These are phyloP conservation scores for Yamadazyma oceani DNA, from an alignment of 1,139 yeast genomes.

Conservation along the genomic window DNA sequence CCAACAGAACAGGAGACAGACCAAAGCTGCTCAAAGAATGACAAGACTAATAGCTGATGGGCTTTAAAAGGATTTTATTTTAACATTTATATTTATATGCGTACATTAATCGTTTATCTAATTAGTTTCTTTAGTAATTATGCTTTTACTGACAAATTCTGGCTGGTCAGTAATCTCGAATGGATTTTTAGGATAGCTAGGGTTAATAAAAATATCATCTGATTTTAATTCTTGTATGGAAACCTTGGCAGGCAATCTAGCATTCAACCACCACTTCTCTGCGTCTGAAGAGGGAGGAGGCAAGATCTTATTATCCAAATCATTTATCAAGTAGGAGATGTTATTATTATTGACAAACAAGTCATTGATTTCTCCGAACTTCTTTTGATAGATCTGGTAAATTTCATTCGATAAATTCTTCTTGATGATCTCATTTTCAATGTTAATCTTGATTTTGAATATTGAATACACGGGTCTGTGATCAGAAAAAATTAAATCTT, in stretches of 20 bases:
- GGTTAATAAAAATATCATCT: conserved; percentile 57
- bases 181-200: conserved; percentile 68
- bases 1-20: too few relatives aligned
- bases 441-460: conserved; percentile 65
- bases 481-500: conserved; percentile 73
- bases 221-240: conserved; percentile 40
- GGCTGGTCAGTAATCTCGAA: conserved; percentile 45
- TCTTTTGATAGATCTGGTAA: conserved; percentile 54
- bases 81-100: neutral
- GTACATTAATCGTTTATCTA: neutral
- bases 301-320: conserved; percentile 37
- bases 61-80: neutral
- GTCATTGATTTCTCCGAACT: conserved; percentile 44
- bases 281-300: conserved; percentile 90
- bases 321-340: conserved; percentile 30
- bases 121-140: neutral
- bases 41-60: neutral
- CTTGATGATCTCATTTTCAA: conserved; percentile 66
- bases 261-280: conserved; percentile 89
- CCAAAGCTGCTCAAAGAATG: too few relatives aligned
- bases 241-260: conserved; percentile 75
- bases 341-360: conserved; percentile 31
- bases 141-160: conserved; percentile 29
- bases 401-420: conserved; percentile 57
- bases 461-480: conserved; percentile 90